Evolutionary conservation across 176 grass and related monocot species (phyloP).

Genomic region (Poa annua): DNA sequence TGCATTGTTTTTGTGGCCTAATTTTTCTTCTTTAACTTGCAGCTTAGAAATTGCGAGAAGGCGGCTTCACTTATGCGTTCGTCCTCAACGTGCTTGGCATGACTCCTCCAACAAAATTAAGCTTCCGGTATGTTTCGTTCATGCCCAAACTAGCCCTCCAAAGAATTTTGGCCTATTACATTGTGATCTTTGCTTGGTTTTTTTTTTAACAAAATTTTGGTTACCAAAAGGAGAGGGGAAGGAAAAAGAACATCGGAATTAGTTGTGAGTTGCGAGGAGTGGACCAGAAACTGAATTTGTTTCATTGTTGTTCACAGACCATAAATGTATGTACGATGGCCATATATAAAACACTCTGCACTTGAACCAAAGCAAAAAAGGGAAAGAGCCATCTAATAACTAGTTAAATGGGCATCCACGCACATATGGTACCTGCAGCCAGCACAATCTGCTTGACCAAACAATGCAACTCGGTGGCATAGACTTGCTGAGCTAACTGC

Average conservation of each 20-base stretch:
- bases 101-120: slow-evolving; percentile 31
- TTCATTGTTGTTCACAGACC: too few species aligned
- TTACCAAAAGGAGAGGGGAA: neutral
- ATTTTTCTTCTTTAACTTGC: neutral
- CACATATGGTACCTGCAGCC: neutral
- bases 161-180: too few species aligned
- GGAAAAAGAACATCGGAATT: neutral
- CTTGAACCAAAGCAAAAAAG: neutral
- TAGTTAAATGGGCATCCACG: neutral
- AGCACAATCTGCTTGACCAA: too few species aligned
- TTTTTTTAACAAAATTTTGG: too few species aligned
- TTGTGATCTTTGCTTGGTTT: too few species aligned
- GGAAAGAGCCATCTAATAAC: neutral
- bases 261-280: neutral
- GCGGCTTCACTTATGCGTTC: slow-evolving; percentile 68
- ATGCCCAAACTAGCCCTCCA: too few species aligned
- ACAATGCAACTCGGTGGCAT: neutral
- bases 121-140: neutral
- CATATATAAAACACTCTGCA: neutral
- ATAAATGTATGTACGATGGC: too few species aligned
- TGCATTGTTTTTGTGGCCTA: neutral
- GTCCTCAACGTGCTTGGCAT: slow-evolving; percentile 70
- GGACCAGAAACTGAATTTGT: neutral
- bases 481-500: neutral
- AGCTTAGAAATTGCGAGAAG: slow-evolving; percentile 78